These are phyloP conservation scores for Paramecium sonneborni DNA, from an alignment of 73 alveolate species.

Conservation along the genomic window DNA sequence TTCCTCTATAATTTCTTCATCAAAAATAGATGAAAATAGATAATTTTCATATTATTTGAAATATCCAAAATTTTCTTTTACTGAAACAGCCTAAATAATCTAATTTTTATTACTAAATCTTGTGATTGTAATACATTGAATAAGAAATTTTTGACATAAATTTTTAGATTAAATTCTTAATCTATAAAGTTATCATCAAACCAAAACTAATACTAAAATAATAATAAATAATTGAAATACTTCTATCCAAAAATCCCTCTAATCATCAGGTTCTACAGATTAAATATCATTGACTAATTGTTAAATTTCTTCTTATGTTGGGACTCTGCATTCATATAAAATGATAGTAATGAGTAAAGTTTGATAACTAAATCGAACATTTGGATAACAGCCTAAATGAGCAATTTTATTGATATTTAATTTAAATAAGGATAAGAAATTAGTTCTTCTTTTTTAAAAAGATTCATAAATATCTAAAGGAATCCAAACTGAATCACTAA, in stretches of 20 bases:
- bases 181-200: background rate
- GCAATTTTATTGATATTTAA: background rate
- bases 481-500: constrained; percentile 7
- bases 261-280: constrained; percentile 5
- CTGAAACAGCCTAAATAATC: background rate
- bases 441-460: background rate
- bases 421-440: background rate
- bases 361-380: background rate
- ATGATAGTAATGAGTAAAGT: background rate
- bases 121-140: background rate
- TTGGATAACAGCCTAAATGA: background rate
- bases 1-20: background rate
- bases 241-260: background rate
- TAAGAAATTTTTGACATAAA: background rate
- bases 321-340: background rate
- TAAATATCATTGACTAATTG: background rate
- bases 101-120: background rate
- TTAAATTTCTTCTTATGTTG: constrained; percentile 15
- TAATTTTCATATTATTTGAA: background rate
- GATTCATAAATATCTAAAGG: background rate
- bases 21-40: background rate
- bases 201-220: background rate
- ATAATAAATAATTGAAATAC: background rate
- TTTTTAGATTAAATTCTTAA: background rate
- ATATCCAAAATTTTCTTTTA: background rate